Evolutionary conservation across 2,329 filamentous ascomycete genomes (phyloP).

Genomic region (Penicillium sp.): DNA sequence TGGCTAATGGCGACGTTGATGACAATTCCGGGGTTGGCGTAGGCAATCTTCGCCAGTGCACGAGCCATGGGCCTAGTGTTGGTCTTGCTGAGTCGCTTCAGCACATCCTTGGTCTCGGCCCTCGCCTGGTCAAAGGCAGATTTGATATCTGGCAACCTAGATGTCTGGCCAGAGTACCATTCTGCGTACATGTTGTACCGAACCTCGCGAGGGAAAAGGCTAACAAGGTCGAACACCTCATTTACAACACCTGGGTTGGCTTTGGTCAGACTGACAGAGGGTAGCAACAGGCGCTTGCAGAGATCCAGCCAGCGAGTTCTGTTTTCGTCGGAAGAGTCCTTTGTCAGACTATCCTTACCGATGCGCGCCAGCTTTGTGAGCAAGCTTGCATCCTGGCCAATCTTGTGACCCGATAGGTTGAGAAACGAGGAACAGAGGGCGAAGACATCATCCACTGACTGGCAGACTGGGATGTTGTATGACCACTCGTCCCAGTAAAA

Average conservation of each 20-base stretch:
- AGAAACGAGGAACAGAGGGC: constrained; percentile 77
- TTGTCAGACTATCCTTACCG: constrained; percentile 65
- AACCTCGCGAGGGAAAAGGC: constrained; percentile 66
- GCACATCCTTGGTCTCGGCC: constrained; percentile 73
- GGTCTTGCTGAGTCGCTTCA: constrained; percentile 84
- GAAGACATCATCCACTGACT: constrained; percentile 85
- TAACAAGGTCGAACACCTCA: constrained; percentile 78
- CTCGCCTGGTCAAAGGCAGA: constrained; percentile 70
- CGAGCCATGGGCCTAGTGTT: constrained; percentile 84
- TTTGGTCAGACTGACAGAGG: constrained; percentile 78
- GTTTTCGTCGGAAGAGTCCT: constrained; percentile 67
- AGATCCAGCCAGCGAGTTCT: constrained; percentile 75
- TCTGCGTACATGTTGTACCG: constrained; percentile 89
- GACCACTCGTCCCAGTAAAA: constrained; percentile 98
- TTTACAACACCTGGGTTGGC: constrained; percentile 79
- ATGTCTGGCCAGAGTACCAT: constrained; percentile 78
- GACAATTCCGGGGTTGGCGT: constrained; percentile 83
- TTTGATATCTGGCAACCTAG: constrained; percentile 70
- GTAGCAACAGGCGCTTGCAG: constrained; percentile 76
- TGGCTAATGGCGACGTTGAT: constrained; percentile 85
- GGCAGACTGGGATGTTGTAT: constrained; percentile 87
- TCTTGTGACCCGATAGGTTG: constrained; percentile 80
- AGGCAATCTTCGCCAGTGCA: constrained; percentile 84
- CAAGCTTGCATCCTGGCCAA: constrained; percentile 74
- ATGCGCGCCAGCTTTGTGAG: constrained; percentile 81